phyloP scores from a whole-genome alignment of 1,139 yeast species.

The Geotrichum siamense region DNA sequence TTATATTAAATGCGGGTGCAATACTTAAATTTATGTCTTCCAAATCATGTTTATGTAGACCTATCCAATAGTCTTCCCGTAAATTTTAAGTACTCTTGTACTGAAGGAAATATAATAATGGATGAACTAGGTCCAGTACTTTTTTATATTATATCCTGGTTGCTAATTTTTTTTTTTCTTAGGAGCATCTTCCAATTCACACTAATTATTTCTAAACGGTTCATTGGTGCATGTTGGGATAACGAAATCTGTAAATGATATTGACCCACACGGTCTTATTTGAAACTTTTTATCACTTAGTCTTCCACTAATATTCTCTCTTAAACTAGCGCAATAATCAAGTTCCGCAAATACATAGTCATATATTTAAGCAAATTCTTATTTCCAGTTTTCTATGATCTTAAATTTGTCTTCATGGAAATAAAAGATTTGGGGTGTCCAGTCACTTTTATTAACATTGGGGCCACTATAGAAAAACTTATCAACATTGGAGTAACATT shows the following conservation, averaged over 20 bases:
- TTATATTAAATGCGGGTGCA: conserved; percentile 5
- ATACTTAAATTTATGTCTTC: not conserved
- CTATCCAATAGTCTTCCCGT: conserved; percentile 9
- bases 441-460: too few relatives aligned
- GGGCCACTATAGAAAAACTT: too few relatives aligned
- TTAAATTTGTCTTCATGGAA: too few relatives aligned
- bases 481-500: too few relatives aligned
- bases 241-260: conserved; percentile 18
- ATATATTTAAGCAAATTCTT: too few relatives aligned
- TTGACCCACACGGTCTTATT: conserved; percentile 13
- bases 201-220: conserved; percentile 10
- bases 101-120: conserved; percentile 39
- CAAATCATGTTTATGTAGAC: conserved; percentile 2
- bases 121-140: conserved; percentile 42
- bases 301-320: too few relatives aligned
- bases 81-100: conserved; percentile 36
- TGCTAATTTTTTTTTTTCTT: conserved; percentile 35
- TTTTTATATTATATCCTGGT: conserved; percentile 36
- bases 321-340: conserved; percentile 16
- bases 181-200: conserved; percentile 56
- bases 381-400: too few relatives aligned
- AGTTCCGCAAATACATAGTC: conserved; percentile 22
- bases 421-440: too few relatives aligned
- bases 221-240: conserved; percentile 18
- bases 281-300: conserved; percentile 17